Percentiles rank a stretch among this genome's conserved stretches.
Conservation (phyloP, 2,329 filamentous ascomycete genomes). For the Phoma herbarum region DNA sequence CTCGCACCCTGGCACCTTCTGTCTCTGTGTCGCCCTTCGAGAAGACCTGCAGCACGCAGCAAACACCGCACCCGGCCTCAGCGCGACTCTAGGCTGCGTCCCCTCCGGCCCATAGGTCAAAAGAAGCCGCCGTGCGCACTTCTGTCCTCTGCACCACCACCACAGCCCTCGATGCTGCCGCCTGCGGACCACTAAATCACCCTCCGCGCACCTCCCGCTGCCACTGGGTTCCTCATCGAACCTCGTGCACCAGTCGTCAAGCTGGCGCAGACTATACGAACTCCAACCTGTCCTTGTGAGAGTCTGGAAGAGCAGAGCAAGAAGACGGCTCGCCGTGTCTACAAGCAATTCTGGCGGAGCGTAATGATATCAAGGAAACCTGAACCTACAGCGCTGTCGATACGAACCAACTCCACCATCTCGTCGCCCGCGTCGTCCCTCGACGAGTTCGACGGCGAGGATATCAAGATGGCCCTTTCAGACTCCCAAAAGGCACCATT, state of each 20-base stretch:
- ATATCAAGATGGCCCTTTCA: conserved; percentile 60
- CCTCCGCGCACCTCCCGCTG: conserved; percentile 28
- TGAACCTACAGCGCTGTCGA: conserved; percentile 38
- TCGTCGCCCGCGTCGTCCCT: conserved; percentile 47
- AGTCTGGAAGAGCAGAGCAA: conserved; percentile 45
- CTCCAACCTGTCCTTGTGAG: conserved; percentile 47
- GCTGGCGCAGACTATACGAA: conserved; percentile 49
- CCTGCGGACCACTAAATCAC: conserved; percentile 30
- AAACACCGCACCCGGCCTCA: conserved; percentile 23
- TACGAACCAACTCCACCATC: conserved; percentile 46
- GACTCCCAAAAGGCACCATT: conserved; percentile 56
- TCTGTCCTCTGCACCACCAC: conserved; percentile 18
- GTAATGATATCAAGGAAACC: conserved; percentile 50
- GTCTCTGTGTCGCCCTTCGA: conserved; percentile 43
- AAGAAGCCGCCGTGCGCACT: conserved; percentile 13
- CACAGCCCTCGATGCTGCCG: conserved; percentile 43
- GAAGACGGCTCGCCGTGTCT: conserved; percentile 45
- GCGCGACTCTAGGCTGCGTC: conserved; percentile 22
- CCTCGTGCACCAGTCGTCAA: conserved; percentile 48
- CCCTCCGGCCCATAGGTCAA: conserved; percentile 17
- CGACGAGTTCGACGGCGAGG: conserved; percentile 54
- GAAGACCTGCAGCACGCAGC: conserved; percentile 38
- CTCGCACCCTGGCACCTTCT: conserved; percentile 2
- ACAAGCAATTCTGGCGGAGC: conserved; percentile 51
- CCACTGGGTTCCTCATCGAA: conserved; percentile 45